phyloP scores from a whole-genome alignment of 768 basidiomycete species.

The Pisolithus orientalis region DNA sequence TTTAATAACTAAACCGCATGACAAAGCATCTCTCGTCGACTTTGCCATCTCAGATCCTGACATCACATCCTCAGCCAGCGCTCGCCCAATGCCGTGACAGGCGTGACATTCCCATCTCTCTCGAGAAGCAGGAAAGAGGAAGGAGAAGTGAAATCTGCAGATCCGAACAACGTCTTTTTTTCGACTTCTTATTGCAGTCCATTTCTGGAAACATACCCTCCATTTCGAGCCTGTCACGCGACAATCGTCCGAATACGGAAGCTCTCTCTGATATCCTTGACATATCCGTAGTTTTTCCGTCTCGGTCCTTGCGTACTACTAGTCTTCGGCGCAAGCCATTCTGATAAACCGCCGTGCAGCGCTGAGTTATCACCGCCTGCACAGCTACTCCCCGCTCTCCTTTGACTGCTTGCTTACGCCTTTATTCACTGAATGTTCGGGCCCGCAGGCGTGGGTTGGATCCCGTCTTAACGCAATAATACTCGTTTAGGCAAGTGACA shows the following conservation, averaged over 20 bases:
- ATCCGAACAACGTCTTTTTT: conserved; percentile 22
- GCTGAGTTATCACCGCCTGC: not conserved
- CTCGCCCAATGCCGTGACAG: conserved; percentile 14
- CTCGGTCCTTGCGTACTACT: not conserved
- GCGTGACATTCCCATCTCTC: conserved; percentile 10
- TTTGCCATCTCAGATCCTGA: conserved; percentile 11
- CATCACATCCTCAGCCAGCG: conserved; percentile 3
- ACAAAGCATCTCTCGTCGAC: conserved; percentile 13
- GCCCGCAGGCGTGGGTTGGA: not conserved
- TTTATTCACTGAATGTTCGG: not conserved
- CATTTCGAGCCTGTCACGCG: conserved; percentile 3
- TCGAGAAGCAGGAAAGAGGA: not conserved
- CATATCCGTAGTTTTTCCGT: too few species aligned
- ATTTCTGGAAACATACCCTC: conserved; percentile 4
- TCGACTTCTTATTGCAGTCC: conserved; percentile 26
- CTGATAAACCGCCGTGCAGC: not conserved
- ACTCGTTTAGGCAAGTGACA: not conserved
- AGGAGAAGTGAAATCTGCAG: conserved; percentile 20
- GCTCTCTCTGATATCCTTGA: too few species aligned
- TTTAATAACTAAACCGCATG: conserved; percentile 19
- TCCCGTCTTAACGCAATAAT: not conserved
- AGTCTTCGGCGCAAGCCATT: not conserved
- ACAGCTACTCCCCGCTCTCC: not conserved
- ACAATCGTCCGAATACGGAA: conserved; percentile 1
- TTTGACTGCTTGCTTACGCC: not conserved